Conservation (phyloP, 2,329 filamentous ascomycete genomes). For the Lasiodiplodia theobromae region DNA sequence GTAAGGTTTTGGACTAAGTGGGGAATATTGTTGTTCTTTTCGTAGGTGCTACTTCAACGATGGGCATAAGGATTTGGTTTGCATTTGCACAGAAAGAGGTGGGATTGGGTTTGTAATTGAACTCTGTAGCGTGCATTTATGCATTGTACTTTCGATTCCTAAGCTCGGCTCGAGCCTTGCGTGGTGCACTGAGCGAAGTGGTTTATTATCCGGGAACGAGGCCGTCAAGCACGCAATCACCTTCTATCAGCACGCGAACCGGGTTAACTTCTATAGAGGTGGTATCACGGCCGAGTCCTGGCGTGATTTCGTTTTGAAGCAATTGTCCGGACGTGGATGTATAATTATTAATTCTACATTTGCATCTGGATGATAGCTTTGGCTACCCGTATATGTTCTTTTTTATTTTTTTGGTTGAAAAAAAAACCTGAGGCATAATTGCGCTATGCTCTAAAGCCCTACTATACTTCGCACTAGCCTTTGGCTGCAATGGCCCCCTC, state of each 20-base stretch:
- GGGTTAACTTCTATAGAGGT: too few species aligned
- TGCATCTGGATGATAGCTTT: too few species aligned
- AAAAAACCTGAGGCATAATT: too few species aligned
- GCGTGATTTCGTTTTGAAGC: too few species aligned
- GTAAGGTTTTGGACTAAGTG: conserved; percentile 66
- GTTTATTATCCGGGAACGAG: not conserved
- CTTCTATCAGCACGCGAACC: not conserved
- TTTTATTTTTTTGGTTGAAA: too few species aligned
- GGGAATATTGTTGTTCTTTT: not conserved
- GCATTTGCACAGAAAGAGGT: not conserved
- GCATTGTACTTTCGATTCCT: not conserved
- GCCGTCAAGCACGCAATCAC: not conserved
- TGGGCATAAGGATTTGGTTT: not conserved
- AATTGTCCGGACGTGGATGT: too few species aligned
- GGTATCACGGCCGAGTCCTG: not conserved
- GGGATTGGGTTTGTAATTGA: not conserved
- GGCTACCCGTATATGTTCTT: too few species aligned
- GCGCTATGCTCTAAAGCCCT: not conserved
- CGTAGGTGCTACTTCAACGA: not conserved
- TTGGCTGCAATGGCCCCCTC: too few species aligned
- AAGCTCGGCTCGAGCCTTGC: not conserved
- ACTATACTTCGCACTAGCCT: not conserved
- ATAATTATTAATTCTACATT: too few species aligned
- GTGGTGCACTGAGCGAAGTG: not conserved
- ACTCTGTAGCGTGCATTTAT: conserved; percentile 7